Evolutionary conservation across 371 early-diverging fungal genomes (phyloP).

Genomic region (Cokeromyces recurvatus): DNA sequence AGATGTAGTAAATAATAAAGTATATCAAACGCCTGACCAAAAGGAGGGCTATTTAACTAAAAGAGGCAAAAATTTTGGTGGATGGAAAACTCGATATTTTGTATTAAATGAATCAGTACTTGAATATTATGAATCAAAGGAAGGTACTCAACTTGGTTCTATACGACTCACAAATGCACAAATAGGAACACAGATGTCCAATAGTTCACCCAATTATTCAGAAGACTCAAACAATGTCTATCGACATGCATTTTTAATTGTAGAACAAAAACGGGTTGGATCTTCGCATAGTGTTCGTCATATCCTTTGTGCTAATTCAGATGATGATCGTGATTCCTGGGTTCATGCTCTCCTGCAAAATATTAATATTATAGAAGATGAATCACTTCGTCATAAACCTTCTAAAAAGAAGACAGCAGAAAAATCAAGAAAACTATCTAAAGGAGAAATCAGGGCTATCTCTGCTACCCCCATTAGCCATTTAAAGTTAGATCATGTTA

Average conservation of each 20-base stretch:
- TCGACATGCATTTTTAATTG: constrained; percentile 76
- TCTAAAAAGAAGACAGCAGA: constrained; percentile 16
- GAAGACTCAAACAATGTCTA: constrained; percentile 55
- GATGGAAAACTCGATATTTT: constrained; percentile 86
- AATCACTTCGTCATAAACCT: background rate
- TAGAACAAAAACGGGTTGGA: constrained; percentile 63
- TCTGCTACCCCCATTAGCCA: constrained; percentile 32
- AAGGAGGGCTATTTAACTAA: constrained; percentile 84
- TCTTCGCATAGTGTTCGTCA: constrained; percentile 64
- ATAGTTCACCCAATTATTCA: constrained; percentile 21
- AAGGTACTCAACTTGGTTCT: constrained; percentile 51
- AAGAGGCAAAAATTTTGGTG: constrained; percentile 85
- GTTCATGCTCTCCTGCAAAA: constrained; percentile 61
- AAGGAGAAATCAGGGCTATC: constrained; percentile 33
- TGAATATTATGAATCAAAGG: constrained; percentile 76
- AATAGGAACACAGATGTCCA: constrained; percentile 43
- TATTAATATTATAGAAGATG: constrained; percentile 33
- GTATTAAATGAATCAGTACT: constrained; percentile 56
- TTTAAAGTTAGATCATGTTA: constrained; percentile 17
- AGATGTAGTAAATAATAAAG: constrained; percentile 49
- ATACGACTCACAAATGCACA: constrained; percentile 51
- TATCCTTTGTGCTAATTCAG: constrained; percentile 86
- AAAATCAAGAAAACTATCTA: constrained; percentile 36
- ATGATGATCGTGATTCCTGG: constrained; percentile 88
- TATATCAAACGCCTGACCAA: constrained; percentile 13